Evolutionary conservation across 208 protist genomes (phyloP).

Genomic region (Naegleria lovaniensis): DNA sequence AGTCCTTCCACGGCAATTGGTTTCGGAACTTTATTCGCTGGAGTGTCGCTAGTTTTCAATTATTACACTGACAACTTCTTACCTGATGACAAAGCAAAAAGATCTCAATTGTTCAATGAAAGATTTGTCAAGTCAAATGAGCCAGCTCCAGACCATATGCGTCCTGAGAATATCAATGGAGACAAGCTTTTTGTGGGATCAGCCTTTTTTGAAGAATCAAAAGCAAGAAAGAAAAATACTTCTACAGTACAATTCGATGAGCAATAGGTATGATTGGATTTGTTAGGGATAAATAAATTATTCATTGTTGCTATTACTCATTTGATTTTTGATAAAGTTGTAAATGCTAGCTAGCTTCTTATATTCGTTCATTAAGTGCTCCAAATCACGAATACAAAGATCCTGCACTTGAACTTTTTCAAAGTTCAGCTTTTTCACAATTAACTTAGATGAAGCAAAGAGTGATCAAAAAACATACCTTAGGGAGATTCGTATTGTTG

Average conservation of each 20-base stretch:
- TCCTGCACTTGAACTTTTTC: neutral
- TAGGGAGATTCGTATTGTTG: neutral
- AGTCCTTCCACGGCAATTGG: neutral
- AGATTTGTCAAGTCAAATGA: neutral
- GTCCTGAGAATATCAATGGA: neutral
- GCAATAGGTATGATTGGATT: neutral
- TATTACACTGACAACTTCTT: neutral
- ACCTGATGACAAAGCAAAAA: neutral
- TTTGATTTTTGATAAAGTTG: neutral
- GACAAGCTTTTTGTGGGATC: neutral
- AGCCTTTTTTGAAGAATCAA: neutral
- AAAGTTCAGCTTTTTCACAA: neutral
- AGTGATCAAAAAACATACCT: too few relatives aligned
- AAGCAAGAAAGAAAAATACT: neutral
- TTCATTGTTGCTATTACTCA: neutral
- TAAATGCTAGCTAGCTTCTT: neutral
- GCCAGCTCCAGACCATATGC: neutral
- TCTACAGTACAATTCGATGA: neutral
- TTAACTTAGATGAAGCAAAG: neutral
- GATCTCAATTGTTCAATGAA: neutral
- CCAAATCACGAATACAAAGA: neutral
- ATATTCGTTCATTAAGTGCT: neutral
- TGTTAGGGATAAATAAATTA: neutral
- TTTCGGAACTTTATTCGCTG: neutral
- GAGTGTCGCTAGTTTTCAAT: neutral